These are phyloP conservation scores for Trichoderma reesei DNA, from an alignment of 495 filamentous ascomycete species.

Conservation along the genomic window DNA sequence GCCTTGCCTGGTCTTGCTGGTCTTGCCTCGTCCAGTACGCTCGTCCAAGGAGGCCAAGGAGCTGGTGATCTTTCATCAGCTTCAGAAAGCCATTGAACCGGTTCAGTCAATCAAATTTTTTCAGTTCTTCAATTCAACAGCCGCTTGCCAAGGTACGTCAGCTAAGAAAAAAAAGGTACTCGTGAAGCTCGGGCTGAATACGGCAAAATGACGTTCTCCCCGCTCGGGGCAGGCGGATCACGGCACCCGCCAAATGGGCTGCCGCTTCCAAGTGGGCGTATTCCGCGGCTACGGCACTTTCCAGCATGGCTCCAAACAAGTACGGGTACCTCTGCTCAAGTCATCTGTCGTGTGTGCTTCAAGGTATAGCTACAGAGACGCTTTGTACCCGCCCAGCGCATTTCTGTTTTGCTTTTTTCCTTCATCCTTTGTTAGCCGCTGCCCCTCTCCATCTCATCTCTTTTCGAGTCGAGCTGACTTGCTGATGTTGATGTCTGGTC, in stretches of 20 bases:
- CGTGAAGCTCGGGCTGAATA: neutral
- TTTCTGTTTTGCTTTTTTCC: neutral
- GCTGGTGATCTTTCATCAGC: no score
- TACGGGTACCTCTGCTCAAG: neutral
- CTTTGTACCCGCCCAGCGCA: neutral
- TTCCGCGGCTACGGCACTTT: slow-evolving; percentile 2
- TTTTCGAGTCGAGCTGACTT: neutral
- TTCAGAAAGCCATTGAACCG: no score
- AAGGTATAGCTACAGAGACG: neutral
- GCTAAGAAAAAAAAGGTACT: no score
- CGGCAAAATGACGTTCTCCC: slow-evolving; percentile 3
- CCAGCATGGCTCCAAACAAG: neutral
- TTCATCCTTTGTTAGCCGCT: neutral
- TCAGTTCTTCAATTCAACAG: no score
- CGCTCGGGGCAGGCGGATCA: neutral
- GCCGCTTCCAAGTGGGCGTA: neutral
- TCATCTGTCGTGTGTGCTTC: neutral
- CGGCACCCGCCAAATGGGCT: slow-evolving; percentile 1
- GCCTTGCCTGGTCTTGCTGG: no score
- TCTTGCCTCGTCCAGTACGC: no score
- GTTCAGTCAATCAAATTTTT: no score
- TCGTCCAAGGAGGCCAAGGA: no score
- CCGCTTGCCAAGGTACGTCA: no score
- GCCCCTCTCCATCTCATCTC: neutral
- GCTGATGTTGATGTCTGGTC: neutral